phyloP scores from a whole-genome alignment of 371 early-diverging fungal species.

The Quaeritorhiza haematococci region DNA sequence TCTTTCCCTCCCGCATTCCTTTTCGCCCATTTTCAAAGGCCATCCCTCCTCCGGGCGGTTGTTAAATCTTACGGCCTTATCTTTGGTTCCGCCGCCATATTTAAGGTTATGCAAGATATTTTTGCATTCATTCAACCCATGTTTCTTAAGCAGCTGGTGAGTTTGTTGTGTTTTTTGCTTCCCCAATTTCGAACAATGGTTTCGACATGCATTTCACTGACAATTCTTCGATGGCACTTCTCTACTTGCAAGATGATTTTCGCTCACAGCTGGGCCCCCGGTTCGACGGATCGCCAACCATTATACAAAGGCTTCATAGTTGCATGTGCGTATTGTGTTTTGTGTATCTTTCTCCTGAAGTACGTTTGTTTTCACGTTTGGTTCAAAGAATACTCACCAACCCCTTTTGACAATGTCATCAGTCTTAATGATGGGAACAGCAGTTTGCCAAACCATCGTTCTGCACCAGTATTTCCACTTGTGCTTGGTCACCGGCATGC shows the following conservation, averaged over 20 bases:
- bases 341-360: neutral
- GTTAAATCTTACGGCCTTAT: constrained; percentile 60
- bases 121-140: constrained; percentile 83
- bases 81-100: constrained; percentile 65
- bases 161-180: neutral
- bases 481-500: constrained; percentile 72
- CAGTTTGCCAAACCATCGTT: constrained; percentile 75
- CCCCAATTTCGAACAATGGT: neutral
- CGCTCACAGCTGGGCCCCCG: constrained; percentile 27
- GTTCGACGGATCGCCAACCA: constrained; percentile 21
- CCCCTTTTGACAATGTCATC: no score
- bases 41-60: constrained; percentile 68
- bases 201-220: no score
- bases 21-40: constrained; percentile 29
- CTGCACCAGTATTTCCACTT: constrained; percentile 90
- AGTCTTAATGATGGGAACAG: constrained; percentile 72
- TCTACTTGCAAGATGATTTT: constrained; percentile 24
- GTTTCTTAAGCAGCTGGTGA: constrained; percentile 67
- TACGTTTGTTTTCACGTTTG: neutral
- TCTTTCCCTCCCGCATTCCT: no score
- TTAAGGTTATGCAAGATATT: constrained; percentile 76
- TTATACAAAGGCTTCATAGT: constrained; percentile 41
- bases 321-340: constrained; percentile 29
- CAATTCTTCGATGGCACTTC: constrained; percentile 5
- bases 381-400: no score